Evolutionary conservation across 2,329 filamentous ascomycete genomes (phyloP).

Genomic region (Fusarium keratoplasticum): DNA sequence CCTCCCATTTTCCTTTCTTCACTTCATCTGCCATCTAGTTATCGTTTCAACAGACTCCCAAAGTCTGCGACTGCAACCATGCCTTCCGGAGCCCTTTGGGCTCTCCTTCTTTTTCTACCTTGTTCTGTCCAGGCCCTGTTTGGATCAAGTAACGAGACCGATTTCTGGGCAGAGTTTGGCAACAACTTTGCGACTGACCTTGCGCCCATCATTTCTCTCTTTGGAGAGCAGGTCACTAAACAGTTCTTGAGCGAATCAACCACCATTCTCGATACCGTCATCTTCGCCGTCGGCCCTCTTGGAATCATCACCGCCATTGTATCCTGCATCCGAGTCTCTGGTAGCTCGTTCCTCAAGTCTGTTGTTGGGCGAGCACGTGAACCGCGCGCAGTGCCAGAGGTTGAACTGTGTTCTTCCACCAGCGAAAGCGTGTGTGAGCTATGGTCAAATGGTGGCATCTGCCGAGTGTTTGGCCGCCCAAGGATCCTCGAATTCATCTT

Average conservation of each 20-base stretch:
- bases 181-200: constrained; percentile 1
- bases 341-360: neutral
- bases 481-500: neutral
- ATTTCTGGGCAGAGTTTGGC: neutral
- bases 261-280: neutral
- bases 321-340: neutral
- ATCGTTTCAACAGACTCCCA: neutral
- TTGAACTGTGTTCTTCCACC: neutral
- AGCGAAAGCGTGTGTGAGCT: neutral
- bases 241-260: neutral
- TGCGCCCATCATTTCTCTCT: neutral
- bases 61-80: neutral
- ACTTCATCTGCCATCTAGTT: neutral
- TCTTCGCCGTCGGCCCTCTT: neutral
- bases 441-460: neutral
- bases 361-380: neutral
- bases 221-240: neutral
- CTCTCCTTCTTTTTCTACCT: neutral
- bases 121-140: neutral
- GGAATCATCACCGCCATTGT: neutral
- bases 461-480: neutral
- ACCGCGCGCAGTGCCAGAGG: neutral
- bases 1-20: neutral
- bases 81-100: neutral
- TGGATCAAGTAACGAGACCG: neutral